Base-by-base conservation (phyloP, 805 yeast species). In the Danielia reshetovae region DNA sequence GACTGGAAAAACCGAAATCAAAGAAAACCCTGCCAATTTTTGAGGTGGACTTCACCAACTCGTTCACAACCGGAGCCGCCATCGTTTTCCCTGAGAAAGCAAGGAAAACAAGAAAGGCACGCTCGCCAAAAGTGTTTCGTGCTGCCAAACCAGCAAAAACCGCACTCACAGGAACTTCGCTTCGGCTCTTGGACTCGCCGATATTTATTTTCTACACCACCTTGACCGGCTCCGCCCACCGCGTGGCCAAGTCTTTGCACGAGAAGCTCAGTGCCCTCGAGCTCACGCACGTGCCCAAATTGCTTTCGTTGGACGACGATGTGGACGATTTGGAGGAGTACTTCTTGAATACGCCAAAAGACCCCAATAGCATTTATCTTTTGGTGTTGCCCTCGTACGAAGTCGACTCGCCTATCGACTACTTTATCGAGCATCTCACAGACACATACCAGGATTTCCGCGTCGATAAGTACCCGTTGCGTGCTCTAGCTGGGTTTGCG, bases 321-420 rank as follows among this genome's bases (percentile, higher is more conserved):
- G 65, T 89, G 12, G 83, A 81, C 43, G 96, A 89, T 58, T 61
- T 85, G 34, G 97, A 89, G 50, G 83, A 83, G 39, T 88, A 75
- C 56, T 88, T 88, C 54, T 68, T 85, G 30, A 74, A 72, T 32
- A 70, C 77, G 8, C 94, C 95, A 5, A 42, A 43, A 7, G 41
- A 43, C 9, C 72, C 77, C 35, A 60, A 74, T 26, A 9, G 9
- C 22, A 60, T 86, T 9, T 88, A 86, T 50, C 54, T 89, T 24
- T 45, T 88, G 39, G 85, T 88, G 11, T 65, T 88, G 21, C 97
- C 97, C 2, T 86, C 96, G 0, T 88, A 88, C 54, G 96, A 87
- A 45, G 84, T 89, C 0, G 97, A 88, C 56, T 85, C 94, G 1
- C 96, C 97, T 10, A 70, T 89, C 21, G 97, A 88, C 57, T 89